phyloP scores from a whole-genome alignment of 441 rosid species.

The Aquilaria agallochum region DNA sequence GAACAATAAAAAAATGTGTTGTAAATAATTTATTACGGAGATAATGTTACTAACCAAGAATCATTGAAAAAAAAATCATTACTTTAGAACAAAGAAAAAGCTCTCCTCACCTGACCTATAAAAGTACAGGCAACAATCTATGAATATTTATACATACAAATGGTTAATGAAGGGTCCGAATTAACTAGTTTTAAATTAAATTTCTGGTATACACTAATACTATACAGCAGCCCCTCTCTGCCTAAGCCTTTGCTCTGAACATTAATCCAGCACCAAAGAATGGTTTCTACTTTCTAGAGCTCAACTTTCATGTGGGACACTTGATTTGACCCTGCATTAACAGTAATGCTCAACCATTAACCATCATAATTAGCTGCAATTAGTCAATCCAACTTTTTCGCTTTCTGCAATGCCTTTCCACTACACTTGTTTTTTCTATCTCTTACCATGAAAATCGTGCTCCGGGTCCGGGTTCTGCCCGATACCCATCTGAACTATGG shows the following conservation, averaged over 20 bases:
- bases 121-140: too few relatives aligned
- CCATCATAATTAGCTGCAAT: conserved; percentile 3
- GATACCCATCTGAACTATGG: conserved; percentile 76
- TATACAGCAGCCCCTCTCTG: conserved; percentile 40
- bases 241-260: conserved; percentile 18
- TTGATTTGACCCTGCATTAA: conserved; percentile 51
- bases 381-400: neutral
- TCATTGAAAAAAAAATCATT: too few relatives aligned
- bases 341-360: conserved; percentile 5
- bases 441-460: conserved; percentile 32
- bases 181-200: conserved; percentile 19
- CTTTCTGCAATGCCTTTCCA: neutral
- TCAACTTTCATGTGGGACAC: conserved; percentile 53
- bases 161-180: too few relatives aligned
- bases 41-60: too few relatives aligned
- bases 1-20: too few relatives aligned
- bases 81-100: too few relatives aligned
- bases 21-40: too few relatives aligned
- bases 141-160: too few relatives aligned
- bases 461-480: conserved; percentile 33
- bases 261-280: conserved; percentile 21
- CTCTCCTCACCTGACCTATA: too few relatives aligned
- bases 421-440: neutral
- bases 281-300: conserved; percentile 31
- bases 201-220: conserved; percentile 30